Conservation (phyloP, 2,329 filamentous ascomycete species). For the Penicillium freii region DNA sequence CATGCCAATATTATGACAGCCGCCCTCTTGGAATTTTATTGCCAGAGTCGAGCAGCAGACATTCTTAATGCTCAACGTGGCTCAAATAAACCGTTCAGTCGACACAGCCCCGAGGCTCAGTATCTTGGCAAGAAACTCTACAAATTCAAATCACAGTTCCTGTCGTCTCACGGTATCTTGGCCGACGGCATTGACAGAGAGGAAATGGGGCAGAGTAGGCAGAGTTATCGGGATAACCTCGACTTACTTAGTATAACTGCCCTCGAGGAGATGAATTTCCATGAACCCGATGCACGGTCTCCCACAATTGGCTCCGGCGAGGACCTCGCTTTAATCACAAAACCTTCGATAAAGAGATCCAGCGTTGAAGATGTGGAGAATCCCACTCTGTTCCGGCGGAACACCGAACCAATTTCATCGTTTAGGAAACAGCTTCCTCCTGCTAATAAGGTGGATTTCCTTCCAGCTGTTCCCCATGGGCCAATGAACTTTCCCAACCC, state of each 20-base stretch:
- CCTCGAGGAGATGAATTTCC: constrained; percentile 36
- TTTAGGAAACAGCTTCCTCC: constrained; percentile 21
- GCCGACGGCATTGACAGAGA: constrained; percentile 42
- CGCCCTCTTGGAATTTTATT: constrained; percentile 48
- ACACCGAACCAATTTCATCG: constrained; percentile 5
- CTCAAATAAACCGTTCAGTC: constrained; percentile 36
- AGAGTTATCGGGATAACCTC: constrained; percentile 45
- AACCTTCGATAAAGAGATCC: constrained; percentile 12
- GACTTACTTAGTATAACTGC: constrained; percentile 41
- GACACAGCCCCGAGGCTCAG: constrained; percentile 43
- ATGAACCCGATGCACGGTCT: constrained; percentile 17
- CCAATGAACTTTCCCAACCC: constrained; percentile 23
- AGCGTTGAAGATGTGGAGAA: constrained; percentile 17
- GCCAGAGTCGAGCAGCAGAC: constrained; percentile 44
- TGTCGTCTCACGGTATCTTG: constrained; percentile 44
- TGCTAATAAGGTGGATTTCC: constrained; percentile 16
- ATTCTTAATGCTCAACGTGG: constrained; percentile 43
- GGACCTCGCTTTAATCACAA: constrained; percentile 25
- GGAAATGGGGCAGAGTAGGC: constrained; percentile 34
- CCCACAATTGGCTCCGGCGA: constrained; percentile 22
- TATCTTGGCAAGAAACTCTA: constrained; percentile 45
- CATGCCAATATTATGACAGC: constrained; percentile 45
- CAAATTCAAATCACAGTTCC: constrained; percentile 42
- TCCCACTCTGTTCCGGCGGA: constrained; percentile 14
- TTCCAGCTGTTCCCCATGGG: constrained; percentile 27